Conservation (phyloP, 163 green algal genomes). For the Coccomyxa subellipsoidea region DNA sequence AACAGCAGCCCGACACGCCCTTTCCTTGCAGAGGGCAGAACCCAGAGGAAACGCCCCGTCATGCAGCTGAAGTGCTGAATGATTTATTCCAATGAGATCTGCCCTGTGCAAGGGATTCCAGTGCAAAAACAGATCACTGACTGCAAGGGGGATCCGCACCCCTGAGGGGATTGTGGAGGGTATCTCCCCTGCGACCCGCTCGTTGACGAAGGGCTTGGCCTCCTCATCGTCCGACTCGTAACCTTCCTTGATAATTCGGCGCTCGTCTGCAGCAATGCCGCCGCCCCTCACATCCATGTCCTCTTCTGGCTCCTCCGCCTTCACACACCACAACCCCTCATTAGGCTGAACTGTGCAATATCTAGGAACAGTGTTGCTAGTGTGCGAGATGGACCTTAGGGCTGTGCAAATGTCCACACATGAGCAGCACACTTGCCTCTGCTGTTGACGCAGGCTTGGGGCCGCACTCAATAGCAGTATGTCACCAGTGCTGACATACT, state of each 20-base stretch:
- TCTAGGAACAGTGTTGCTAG: too few relatives aligned
- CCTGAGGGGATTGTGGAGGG: background rate
- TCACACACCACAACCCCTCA: background rate
- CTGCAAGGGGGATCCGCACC: background rate
- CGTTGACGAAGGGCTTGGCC: background rate
- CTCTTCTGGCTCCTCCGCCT: conserved; percentile 26
- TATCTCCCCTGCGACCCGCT: background rate
- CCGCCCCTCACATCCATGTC: conserved; percentile 54
- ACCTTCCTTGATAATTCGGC: conserved; percentile 40
- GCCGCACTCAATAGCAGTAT: too few relatives aligned
- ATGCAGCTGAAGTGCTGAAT: too few relatives aligned
- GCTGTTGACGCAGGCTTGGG: background rate
- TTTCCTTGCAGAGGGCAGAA: too few relatives aligned
- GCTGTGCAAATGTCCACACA: too few relatives aligned
- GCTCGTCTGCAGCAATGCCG: conserved; percentile 55
- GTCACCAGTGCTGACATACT: too few relatives aligned
- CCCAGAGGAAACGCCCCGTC: too few relatives aligned
- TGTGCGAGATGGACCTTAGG: too few relatives aligned
- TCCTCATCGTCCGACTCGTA: conserved; percentile 45
- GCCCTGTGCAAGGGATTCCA: background rate
- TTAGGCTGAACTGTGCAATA: background rate
- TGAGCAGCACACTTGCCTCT: background rate
- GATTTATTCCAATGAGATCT: too few relatives aligned
- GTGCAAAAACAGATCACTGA: background rate
- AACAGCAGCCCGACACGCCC: too few relatives aligned